These are phyloP conservation scores for Asterophora parasitica DNA, from an alignment of 768 basidiomycete species.

Conservation along the genomic window DNA sequence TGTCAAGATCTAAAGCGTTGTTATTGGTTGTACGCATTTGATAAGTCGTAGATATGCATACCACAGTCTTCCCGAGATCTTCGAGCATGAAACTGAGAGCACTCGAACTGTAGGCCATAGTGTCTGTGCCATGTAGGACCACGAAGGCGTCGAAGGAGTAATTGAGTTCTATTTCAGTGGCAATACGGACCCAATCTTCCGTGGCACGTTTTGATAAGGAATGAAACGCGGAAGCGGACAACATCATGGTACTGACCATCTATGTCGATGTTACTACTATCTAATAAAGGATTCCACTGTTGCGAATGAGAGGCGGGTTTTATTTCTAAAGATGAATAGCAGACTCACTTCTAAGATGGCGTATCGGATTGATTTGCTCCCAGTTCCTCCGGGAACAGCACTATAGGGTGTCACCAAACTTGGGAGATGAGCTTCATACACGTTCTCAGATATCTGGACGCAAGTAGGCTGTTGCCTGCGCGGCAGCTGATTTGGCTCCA, in stretches of 20 bases:
- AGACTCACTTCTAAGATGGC: slow-evolving; percentile 70
- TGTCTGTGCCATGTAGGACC: slow-evolving; percentile 87
- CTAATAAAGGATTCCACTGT: slow-evolving; percentile 84
- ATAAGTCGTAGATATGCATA: slow-evolving; percentile 26
- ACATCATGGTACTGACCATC: slow-evolving; percentile 40
- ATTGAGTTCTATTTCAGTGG: slow-evolving; percentile 90
- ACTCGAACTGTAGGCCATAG: slow-evolving; percentile 86
- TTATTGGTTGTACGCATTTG: not conserved
- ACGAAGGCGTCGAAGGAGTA: slow-evolving; percentile 92
- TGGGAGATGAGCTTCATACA: slow-evolving; percentile 73
- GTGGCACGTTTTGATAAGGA: slow-evolving; percentile 5
- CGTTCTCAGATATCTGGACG: slow-evolving; percentile 49
- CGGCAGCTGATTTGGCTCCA: slow-evolving; percentile 25
- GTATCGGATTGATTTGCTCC: slow-evolving; percentile 74
- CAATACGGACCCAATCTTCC: slow-evolving; percentile 85
- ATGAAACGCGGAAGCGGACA: not conserved
- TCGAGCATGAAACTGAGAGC: slow-evolving; percentile 89
- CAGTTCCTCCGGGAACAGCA: slow-evolving; percentile 51
- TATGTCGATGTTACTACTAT: slow-evolving; percentile 87
- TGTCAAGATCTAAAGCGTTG: slow-evolving; percentile 64
- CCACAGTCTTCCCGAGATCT: slow-evolving; percentile 89
- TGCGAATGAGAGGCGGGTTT: slow-evolving; percentile 11
- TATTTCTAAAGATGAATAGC: slow-evolving; percentile 4
- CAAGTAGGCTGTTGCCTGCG: slow-evolving; percentile 34
- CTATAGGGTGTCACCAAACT: slow-evolving; percentile 77